phyloP scores from a whole-genome alignment of 257 asterid species.

The Sherardia arvensis region DNA sequence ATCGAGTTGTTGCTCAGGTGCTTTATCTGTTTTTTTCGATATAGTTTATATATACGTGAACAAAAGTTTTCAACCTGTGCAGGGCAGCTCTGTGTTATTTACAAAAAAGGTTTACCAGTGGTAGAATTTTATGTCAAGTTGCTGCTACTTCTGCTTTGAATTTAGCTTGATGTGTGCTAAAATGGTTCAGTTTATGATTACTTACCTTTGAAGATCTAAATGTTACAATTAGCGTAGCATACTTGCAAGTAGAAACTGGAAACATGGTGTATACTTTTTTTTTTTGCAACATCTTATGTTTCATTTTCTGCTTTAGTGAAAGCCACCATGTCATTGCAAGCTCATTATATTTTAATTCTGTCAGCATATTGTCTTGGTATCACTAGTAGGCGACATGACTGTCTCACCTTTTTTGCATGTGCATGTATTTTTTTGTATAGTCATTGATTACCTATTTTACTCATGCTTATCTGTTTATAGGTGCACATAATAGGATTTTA shows the following conservation, averaged over 20 bases:
- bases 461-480: background rate
- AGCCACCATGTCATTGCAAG: no score
- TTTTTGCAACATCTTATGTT: background rate
- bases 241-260: no score
- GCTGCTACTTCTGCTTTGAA: background rate
- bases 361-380: no score
- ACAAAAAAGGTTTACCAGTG: no score
- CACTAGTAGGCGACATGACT: no score
- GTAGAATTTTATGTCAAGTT: background rate
- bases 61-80: no score
- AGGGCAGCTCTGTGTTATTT: no score
- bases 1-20: slow-evolving; percentile 97
- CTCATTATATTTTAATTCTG: no score
- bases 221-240: background rate
- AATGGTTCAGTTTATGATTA: background rate
- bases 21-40: background rate
- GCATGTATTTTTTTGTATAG: background rate
- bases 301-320: background rate
- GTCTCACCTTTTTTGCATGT: no score
- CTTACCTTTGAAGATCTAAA: background rate
- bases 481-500: background rate
- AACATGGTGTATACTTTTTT: no score
- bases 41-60: background rate
- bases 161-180: background rate
- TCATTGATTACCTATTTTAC: background rate